These are phyloP conservation scores for Myxozyma neotropica DNA, from an alignment of 805 yeast species.

Conservation along the genomic window DNA sequence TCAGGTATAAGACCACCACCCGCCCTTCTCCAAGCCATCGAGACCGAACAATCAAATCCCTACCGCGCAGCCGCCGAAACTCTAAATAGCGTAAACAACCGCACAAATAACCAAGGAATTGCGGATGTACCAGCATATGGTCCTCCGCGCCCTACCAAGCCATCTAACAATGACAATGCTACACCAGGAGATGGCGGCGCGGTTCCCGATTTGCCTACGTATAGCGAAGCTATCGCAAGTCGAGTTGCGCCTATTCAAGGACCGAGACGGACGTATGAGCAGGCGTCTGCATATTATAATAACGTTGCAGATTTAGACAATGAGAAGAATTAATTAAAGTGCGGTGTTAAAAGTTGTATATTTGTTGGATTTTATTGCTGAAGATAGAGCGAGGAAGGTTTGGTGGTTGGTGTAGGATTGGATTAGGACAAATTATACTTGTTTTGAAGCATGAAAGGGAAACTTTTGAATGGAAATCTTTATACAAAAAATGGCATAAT, in stretches of 20 bases:
- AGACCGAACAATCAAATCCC: conserved; percentile 1
- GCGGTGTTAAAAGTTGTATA: too few relatives aligned
- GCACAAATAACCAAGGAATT: neutral
- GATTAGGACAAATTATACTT: too few relatives aligned
- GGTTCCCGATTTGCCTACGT: conserved; percentile 24
- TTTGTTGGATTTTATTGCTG: too few relatives aligned
- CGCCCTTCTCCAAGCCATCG: conserved; percentile 15
- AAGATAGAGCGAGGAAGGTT: too few relatives aligned
- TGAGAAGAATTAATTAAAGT: conserved; percentile 7
- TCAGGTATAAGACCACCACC: conserved; percentile 32
- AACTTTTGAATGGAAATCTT: too few relatives aligned
- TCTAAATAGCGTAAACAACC: neutral
- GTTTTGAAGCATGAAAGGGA: too few relatives aligned
- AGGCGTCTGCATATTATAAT: conserved; percentile 18
- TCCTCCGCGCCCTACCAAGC: neutral
- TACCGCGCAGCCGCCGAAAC: neutral
- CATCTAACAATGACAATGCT: neutral
- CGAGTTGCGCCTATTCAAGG: conserved; percentile 19
- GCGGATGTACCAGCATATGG: neutral
- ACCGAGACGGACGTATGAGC: conserved; percentile 26
- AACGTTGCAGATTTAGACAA: conserved; percentile 23
- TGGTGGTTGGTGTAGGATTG: too few relatives aligned
- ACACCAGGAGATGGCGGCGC: neutral
- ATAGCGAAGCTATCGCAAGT: conserved; percentile 24
- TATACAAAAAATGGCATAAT: neutral